A percentile compares a stretch with the other conserved stretches of the same genome.
Conservation (phyloP, 2,329 filamentous ascomycete species). For the Cercospora janseana region DNA sequence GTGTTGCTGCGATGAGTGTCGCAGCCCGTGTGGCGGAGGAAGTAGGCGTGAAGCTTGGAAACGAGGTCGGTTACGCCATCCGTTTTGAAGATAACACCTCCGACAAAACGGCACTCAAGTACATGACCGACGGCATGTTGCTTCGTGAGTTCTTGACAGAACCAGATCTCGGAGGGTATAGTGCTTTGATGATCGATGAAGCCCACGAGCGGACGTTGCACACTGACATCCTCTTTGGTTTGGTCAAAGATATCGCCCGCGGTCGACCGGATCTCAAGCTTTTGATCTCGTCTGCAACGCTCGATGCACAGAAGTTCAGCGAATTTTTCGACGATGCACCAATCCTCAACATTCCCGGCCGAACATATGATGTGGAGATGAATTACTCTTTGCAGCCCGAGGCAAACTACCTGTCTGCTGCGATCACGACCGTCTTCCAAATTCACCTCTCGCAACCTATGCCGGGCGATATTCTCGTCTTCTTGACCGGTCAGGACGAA, state of each 20-base stretch:
- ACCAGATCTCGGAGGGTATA: constrained; percentile 77
- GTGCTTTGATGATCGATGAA: constrained; percentile 93
- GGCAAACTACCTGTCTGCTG: constrained; percentile 87
- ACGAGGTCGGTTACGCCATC: constrained; percentile 91
- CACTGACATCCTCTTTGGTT: constrained; percentile 82
- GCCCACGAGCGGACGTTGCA: constrained; percentile 91
- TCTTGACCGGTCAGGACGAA: constrained; percentile 93
- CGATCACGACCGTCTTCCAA: constrained; percentile 90
- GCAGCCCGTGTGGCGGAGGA: constrained; percentile 95
- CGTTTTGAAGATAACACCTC: constrained; percentile 90
- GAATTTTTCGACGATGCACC: constrained; percentile 89
- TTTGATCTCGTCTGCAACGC: constrained; percentile 88
- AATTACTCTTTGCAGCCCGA: constrained; percentile 89
- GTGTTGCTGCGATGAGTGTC: constrained; percentile 96
- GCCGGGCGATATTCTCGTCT: constrained; percentile 84
- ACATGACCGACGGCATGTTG: constrained; percentile 97
- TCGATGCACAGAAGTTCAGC: constrained; percentile 90
- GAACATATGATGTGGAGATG: constrained; percentile 84
- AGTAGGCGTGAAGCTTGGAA: constrained; percentile 82
- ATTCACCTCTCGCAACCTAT: constrained; percentile 83
- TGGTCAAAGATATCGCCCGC: constrained; percentile 84
- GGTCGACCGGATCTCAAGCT: constrained; percentile 83
- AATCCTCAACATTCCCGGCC: constrained; percentile 91
- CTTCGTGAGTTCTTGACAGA: constrained; percentile 87
- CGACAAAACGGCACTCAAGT: constrained; percentile 89